Percentiles rank a stretch among this genome's conserved stretches.
Evolutionary conservation across 371 early-diverging fungal genomes (phyloP).

Genomic region (Mucor sp.): DNA sequence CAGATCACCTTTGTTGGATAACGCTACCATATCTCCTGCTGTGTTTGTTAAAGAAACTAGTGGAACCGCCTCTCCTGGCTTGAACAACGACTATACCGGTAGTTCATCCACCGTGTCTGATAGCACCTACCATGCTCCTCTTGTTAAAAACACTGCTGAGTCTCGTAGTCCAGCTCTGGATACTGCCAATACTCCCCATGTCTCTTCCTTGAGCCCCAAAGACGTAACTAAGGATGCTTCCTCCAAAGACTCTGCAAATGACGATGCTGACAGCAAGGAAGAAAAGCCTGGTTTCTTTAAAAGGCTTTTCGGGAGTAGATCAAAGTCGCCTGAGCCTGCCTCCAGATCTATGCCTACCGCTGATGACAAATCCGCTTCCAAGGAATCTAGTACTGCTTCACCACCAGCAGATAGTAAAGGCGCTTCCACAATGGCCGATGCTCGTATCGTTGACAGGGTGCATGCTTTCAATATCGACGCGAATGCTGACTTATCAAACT

Average conservation of each 20-base stretch:
- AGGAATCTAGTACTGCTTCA: neutral
- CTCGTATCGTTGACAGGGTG: neutral
- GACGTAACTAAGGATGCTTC: neutral
- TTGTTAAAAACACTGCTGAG: neutral
- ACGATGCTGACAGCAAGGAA: neutral
- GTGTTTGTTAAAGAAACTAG: neutral
- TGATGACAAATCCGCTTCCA: neutral
- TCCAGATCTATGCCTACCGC: neutral
- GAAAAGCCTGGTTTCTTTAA: neutral
- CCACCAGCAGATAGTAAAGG: neutral
- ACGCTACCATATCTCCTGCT: neutral
- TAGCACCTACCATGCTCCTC: neutral
- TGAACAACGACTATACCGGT: neutral
- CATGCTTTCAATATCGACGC: neutral
- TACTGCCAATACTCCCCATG: neutral
- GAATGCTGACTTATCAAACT: neutral
- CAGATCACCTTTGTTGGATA: neutral
- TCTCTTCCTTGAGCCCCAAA: neutral
- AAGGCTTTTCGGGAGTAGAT: neutral
- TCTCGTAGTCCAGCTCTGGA: neutral
- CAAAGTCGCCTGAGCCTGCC: neutral
- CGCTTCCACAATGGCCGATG: neutral
- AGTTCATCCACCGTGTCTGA: neutral
- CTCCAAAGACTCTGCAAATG: neutral
- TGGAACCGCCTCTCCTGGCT: neutral